Base-by-base conservation (phyloP, 108 stramenopile species). In the Cyclotella cryptica region DNA sequence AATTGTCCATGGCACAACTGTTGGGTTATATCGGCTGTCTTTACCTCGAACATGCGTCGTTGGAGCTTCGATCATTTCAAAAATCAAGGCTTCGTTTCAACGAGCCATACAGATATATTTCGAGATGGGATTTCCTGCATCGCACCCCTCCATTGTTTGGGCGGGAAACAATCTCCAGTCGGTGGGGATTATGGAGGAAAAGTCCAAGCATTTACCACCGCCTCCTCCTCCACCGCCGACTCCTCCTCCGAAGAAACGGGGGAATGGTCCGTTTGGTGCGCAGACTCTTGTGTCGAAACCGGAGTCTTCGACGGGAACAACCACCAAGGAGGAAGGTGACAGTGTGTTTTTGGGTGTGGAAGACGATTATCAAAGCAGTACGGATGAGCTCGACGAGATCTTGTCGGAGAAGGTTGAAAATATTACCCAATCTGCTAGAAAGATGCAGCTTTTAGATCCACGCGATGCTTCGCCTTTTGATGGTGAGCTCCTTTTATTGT, bases 321-420 rank as follows among this genome's bases (percentile, higher is more conserved):
- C 60, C 21, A 30, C 44, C 30, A 49, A 65, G 14, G 52, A 21
- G 3, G 67, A 65, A 22, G 78, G 69, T 13, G 78, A 79, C 27
- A 66, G 64, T 44, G 44, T 79, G 5, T 79, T 79, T 51, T 72
- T 28, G 43, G 78, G 78, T 3, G 78, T 79, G 19, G 60, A 61
- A 1, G 78, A 79, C 10, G 64, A 62, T 1, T 62, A 67, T 19
- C 63, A 58, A 18, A 65, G 62, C 24, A 71, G 70, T 43, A 72
- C 42, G 24, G 70, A 79, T 65, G 78, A 71, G 54, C 53, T 79
- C 29, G 78, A 79, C 42, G 71, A 72, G 6, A 65, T 79, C 39
- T 44, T 79, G 22, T 52, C 62, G 8, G 24, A 35, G 67, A 46
- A 24, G 21, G 26, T 65, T 10, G 64, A 65, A 24, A 65, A 24